These are phyloP conservation scores for Euphorbia lathyris DNA, from an alignment of 345 rosid species.

Conservation along the genomic window DNA sequence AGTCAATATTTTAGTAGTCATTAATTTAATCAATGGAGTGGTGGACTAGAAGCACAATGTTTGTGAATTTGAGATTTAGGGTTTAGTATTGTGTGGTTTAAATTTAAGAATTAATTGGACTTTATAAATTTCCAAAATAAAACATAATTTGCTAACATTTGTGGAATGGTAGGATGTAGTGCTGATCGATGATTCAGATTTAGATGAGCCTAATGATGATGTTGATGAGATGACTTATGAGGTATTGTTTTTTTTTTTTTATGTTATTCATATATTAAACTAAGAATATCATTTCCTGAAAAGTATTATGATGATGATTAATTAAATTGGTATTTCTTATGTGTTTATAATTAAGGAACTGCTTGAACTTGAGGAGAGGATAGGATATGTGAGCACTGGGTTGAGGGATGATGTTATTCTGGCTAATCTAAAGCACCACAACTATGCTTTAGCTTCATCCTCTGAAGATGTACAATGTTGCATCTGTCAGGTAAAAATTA, in stretches of 20 bases:
- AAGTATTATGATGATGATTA: too few relatives aligned
- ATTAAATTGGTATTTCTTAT: too few relatives aligned
- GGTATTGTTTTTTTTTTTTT: conserved; percentile 15
- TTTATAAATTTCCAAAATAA: too few relatives aligned
- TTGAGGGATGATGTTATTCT: conserved; percentile 24
- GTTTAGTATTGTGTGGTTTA: too few relatives aligned
- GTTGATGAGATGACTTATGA: conserved; percentile 35
- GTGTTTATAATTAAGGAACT: conserved; percentile 25
- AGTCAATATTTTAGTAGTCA: too few relatives aligned
- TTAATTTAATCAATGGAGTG: too few relatives aligned
- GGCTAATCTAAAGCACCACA: conserved; percentile 14
- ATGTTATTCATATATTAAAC: neutral
- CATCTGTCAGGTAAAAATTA: conserved; percentile 50
- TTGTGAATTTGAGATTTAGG: too few relatives aligned
- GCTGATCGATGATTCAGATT: conserved; percentile 10
- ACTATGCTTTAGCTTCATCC: conserved; percentile 7
- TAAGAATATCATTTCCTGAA: neutral
- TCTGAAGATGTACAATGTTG: conserved; percentile 24
- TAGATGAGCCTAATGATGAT: conserved; percentile 13
- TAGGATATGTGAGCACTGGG: conserved; percentile 27
- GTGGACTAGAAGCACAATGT: neutral
- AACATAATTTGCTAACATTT: too few relatives aligned
- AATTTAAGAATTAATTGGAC: too few relatives aligned
- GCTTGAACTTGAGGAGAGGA: conserved; percentile 26
- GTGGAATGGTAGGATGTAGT: conserved; percentile 21